Evolutionary conservation across 1,284 basidiomycete species (phyloP).

Genomic region (Puccinia coronata): DNA sequence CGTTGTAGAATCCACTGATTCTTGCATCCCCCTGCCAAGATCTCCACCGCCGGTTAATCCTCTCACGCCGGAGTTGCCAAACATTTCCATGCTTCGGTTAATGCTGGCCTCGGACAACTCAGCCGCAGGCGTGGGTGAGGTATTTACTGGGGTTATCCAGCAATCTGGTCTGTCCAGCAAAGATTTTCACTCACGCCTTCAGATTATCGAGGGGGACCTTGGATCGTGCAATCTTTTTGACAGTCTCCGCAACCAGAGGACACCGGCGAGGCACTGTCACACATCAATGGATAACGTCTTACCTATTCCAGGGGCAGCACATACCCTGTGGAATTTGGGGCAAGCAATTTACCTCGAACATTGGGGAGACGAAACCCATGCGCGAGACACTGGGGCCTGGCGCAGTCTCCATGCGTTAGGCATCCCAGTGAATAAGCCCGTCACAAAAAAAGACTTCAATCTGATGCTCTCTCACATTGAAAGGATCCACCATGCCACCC

Average conservation of each 20-base stretch:
- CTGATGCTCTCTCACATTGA: not conserved
- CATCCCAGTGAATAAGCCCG: not conserved
- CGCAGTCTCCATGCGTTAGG: not conserved
- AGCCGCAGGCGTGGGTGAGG: not conserved
- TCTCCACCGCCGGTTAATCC: not conserved
- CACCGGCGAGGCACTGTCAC: not conserved
- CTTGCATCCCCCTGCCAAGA: too few relatives aligned
- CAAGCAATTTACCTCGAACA: not conserved
- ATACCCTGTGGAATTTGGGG: not conserved
- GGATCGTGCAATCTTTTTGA: not conserved
- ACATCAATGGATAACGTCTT: not conserved
- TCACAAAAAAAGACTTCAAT: not conserved
- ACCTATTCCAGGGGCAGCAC: not conserved
- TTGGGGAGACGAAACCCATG: not conserved
- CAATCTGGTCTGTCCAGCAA: not conserved
- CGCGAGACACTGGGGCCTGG: not conserved
- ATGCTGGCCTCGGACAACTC: conserved; percentile 8
- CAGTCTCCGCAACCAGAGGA: not conserved
- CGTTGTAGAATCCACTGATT: not conserved
- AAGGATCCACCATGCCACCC: not conserved
- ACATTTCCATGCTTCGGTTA: conserved; percentile 4
- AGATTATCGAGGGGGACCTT: not conserved
- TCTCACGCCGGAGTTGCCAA: not conserved
- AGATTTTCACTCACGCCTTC: not conserved
- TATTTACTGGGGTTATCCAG: not conserved